Evolutionary conservation across 2,329 filamentous ascomycete genomes (phyloP).

Genomic region (Coleophoma eucalyptorum): DNA sequence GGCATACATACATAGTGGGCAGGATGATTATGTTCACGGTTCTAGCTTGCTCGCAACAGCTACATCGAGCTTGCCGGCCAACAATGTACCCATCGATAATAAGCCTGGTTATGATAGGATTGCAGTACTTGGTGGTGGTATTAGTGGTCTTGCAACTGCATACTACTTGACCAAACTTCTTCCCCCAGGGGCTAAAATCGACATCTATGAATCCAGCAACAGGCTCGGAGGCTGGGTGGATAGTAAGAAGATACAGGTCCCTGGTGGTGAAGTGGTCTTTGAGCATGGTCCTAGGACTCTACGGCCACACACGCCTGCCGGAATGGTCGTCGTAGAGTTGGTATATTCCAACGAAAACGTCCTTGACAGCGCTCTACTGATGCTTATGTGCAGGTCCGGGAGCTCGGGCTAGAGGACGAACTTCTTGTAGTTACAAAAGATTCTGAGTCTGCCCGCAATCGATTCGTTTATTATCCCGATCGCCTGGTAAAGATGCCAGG

Average conservation of each 20-base stretch:
- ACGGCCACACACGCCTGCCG: slow-evolving; percentile 17
- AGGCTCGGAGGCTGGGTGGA: slow-evolving; percentile 82
- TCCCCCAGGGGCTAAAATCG: slow-evolving; percentile 68
- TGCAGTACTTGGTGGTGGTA: slow-evolving; percentile 75
- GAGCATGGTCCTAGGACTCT: slow-evolving; percentile 72
- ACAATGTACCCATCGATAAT: not conserved
- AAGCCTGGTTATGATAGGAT: slow-evolving; percentile 29
- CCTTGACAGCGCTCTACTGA: not conserved
- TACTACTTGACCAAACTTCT: slow-evolving; percentile 70
- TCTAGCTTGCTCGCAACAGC: not conserved
- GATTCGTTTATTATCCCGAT: slow-evolving; percentile 87
- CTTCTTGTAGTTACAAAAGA: slow-evolving; percentile 48
- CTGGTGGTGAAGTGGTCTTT: slow-evolving; percentile 64
- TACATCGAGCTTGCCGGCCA: not conserved
- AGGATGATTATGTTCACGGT: not conserved
- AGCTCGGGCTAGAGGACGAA: slow-evolving; percentile 52
- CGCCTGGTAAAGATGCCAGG: slow-evolving; percentile 64
- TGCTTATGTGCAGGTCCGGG: slow-evolving; percentile 43
- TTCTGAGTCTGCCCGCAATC: slow-evolving; percentile 53
- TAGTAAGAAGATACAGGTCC: slow-evolving; percentile 57
- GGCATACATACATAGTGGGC: not conserved
- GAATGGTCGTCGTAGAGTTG: slow-evolving; percentile 18
- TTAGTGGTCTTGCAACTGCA: slow-evolving; percentile 76
- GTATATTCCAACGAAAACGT: slow-evolving; percentile 3
- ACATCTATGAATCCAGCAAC: slow-evolving; percentile 70